These are phyloP conservation scores for Casaregolazyma lundiana DNA, from an alignment of 1,139 yeast genomes.

Conservation along the genomic window DNA sequence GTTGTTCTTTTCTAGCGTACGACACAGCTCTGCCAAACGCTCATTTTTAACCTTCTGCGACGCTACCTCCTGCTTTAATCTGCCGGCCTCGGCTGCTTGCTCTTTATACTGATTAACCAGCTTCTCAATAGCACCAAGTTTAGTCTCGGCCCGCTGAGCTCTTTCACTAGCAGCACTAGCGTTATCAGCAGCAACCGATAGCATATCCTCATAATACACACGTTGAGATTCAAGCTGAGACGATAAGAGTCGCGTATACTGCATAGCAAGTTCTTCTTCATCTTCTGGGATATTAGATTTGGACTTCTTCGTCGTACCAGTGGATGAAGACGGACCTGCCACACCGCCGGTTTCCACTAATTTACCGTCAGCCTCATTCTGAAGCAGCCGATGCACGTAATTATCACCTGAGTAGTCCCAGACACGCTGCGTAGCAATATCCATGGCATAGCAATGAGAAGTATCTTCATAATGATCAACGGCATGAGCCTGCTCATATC, in stretches of 20 bases:
- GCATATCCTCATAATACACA: constrained; percentile 67
- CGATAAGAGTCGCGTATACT: constrained; percentile 71
- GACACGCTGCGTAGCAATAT: constrained; percentile 73
- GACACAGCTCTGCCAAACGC: constrained; percentile 27
- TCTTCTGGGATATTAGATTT: constrained; percentile 1
- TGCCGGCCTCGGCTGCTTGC: constrained; percentile 14
- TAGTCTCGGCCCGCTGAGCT: constrained; percentile 38
- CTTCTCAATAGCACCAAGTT: constrained; percentile 24
- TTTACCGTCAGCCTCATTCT: constrained; percentile 50
- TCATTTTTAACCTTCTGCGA: constrained; percentile 35
- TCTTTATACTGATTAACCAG: background rate
- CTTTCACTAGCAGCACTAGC: constrained; percentile 31
- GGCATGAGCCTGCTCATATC: constrained; percentile 87
- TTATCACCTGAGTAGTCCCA: constrained; percentile 96
- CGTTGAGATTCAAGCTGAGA: constrained; percentile 88
- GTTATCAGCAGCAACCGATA: constrained; percentile 42
- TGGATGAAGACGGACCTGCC: background rate
- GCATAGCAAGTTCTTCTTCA: constrained; percentile 58
- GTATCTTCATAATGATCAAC: constrained; percentile 72
- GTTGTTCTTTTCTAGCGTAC: constrained; percentile 32
- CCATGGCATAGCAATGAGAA: constrained; percentile 92
- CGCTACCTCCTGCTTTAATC: constrained; percentile 28
- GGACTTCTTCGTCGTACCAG: background rate
- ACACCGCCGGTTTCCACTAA: constrained; percentile 15
- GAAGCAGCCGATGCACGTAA: constrained; percentile 81